A percentile compares a stretch with the other conserved stretches of the same genome.
phyloP scores from a whole-genome alignment of 805 yeast genomes.

The Huiozyma naganishii region DNA sequence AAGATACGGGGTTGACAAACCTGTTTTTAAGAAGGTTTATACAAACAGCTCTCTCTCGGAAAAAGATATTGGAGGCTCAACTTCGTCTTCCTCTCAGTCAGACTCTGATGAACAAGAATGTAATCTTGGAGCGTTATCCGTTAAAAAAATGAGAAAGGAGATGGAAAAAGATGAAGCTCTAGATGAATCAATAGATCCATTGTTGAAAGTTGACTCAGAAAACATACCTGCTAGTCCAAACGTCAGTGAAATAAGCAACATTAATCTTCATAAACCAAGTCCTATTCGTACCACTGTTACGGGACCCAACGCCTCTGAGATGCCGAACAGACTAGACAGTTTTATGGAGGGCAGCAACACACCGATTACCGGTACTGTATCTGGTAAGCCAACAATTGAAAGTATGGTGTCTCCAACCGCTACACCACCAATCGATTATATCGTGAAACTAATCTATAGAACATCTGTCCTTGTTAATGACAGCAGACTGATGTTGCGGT shows the following conservation, averaged over 20 bases:
- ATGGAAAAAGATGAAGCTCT: slow-evolving; percentile 14
- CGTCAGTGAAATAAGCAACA: neutral
- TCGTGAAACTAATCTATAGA: slow-evolving; percentile 52
- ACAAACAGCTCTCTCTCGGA: neutral
- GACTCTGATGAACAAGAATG: slow-evolving; percentile 19
- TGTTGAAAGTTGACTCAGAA: slow-evolving; percentile 6
- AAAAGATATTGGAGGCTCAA: neutral
- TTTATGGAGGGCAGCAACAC: neutral
- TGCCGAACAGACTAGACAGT: neutral
- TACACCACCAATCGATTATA: slow-evolving; percentile 42
- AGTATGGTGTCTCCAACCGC: slow-evolving; percentile 45
- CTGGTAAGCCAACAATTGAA: slow-evolving; percentile 38
- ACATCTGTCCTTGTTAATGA: slow-evolving; percentile 53
- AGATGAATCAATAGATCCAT: slow-evolving; percentile 25
- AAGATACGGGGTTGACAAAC: neutral
- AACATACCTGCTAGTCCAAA: neutral
- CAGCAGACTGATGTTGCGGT: slow-evolving; percentile 41
- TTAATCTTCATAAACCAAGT: neutral
- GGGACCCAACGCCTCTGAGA: neutral
- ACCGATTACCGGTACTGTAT: neutral
- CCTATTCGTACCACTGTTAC: neutral
- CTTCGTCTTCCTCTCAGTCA: slow-evolving; percentile 13
- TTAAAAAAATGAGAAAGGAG: slow-evolving; percentile 15
- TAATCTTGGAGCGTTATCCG: slow-evolving; percentile 20
- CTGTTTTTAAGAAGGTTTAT: too few species aligned